Evolutionary conservation across 129 eudicot species (phyloP).

Genomic region (Rutidosis leptorrhynchoides): DNA sequence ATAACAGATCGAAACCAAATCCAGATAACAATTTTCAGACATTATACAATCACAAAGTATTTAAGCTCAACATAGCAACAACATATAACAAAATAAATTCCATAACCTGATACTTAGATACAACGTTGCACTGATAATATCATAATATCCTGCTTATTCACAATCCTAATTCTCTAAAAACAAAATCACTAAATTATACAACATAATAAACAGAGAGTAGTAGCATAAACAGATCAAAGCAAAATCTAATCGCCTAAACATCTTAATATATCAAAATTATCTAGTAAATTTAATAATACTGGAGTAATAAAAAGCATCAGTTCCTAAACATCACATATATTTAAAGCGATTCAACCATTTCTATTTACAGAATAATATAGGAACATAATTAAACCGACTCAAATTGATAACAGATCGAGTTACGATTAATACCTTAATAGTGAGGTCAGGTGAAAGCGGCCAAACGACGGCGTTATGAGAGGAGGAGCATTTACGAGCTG

Average conservation of each 20-base stretch:
- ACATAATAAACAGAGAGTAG: background rate
- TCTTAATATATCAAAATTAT: background rate
- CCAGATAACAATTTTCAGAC: background rate
- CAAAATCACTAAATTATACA: background rate
- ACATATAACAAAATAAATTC: background rate
- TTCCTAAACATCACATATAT: background rate
- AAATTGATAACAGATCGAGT: background rate
- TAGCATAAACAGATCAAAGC: constrained; percentile 15
- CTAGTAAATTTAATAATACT: background rate
- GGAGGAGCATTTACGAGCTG: constrained; percentile 56
- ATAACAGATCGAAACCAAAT: background rate
- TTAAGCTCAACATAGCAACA: background rate
- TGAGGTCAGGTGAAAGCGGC: constrained; percentile 77
- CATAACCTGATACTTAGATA: background rate
- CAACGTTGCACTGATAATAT: background rate
- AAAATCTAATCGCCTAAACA: background rate
- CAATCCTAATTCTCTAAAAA: background rate
- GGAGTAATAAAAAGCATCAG: background rate
- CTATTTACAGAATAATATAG: background rate
- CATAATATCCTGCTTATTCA: background rate
- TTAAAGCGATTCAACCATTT: background rate
- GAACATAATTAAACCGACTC: background rate
- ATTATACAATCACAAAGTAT: background rate
- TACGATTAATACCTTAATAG: constrained; percentile 46
- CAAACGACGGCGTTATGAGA: constrained; percentile 62